phyloP scores from a whole-genome alignment of 805 yeast genomes.

The Metschnikowia henanensis region DNA sequence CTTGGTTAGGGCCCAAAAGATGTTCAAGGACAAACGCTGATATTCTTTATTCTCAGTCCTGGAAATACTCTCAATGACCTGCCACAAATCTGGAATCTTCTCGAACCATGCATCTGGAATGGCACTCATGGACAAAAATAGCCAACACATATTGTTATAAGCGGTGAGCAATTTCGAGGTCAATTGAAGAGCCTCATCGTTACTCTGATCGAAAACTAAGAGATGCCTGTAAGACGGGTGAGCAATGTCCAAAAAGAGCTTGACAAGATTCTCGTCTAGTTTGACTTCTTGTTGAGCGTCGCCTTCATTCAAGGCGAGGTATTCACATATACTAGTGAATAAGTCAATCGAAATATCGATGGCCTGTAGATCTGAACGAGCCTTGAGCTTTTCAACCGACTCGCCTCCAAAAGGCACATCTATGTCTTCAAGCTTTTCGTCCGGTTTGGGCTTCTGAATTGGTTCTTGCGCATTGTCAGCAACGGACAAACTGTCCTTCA shows the following conservation, averaged over 20 bases:
- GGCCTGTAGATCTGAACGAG: constrained; percentile 57
- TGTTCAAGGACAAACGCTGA: constrained; percentile 34
- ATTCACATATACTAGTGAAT: constrained; percentile 72
- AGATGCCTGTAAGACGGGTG: constrained; percentile 39
- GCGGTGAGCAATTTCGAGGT: constrained; percentile 59
- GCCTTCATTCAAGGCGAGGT: constrained; percentile 32
- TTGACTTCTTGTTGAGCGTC: constrained; percentile 23
- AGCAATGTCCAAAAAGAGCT: constrained; percentile 23
- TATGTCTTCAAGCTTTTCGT: constrained; percentile 22
- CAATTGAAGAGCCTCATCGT: constrained; percentile 35
- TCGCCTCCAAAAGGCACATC: constrained; percentile 23
- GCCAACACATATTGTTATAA: constrained; percentile 73
- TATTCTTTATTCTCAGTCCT: constrained; percentile 20
- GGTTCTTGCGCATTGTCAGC: constrained; percentile 39
- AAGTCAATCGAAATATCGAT: constrained; percentile 75
- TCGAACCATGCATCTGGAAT: constrained; percentile 43
- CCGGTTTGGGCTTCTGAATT: constrained; percentile 21
- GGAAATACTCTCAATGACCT: constrained; percentile 17
- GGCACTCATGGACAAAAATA: constrained; percentile 35
- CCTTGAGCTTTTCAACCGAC: constrained; percentile 41
- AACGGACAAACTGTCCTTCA: constrained; percentile 13
- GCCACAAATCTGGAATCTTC: constrained; percentile 31
- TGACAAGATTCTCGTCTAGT: constrained; percentile 21
- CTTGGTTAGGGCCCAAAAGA: constrained; percentile 40
- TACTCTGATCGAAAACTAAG: constrained; percentile 32